Base-by-base conservation (phyloP, 192 early-diverging fungal species). In the Chytriomyces confervae region DNA sequence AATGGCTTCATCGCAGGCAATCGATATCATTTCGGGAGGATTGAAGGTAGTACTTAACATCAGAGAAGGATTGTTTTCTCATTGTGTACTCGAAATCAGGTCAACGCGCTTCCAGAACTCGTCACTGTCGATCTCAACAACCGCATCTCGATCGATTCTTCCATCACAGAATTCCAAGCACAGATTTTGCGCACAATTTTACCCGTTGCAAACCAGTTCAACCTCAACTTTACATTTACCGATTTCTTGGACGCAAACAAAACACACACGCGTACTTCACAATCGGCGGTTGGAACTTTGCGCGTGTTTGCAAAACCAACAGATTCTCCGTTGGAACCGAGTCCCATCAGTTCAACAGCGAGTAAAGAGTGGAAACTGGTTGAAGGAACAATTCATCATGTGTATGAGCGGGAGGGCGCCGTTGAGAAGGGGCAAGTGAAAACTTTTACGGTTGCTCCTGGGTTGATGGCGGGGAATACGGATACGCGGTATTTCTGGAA, bases 11-110 rank as follows among this genome's bases (percentile, higher is more conserved):
- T 71, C 79, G 8, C 86, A 88, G 67, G 86, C 86, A 3, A 76
- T 83, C n/a, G 83, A 84, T 62, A 78, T 88, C 48, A 81, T 88
- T 46, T 23, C 75, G 11, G 86, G 86, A 11, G 86, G 86, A 16
- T 78, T 85, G 45, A 88, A 88, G 74, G 64, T 57, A 20, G 2
- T 27, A 27, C 24, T 27, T 27, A 27, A 27, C 24, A 27, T 27
- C 24, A 27, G 24, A 27, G 24, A 27, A 27, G 24, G 24, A 0
- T 27, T 57, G 13, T 57, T 57, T 57, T 57, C 13, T 57, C 0
- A 57, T 57, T 57, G 1, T 2, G 53, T 0, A 57, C 20, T 13
- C 20, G 85, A 29, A 79, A 85, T 45, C 82, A 86, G 78, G 79
- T 83, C 45, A 86, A 86, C 61, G 82, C 83, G 7, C 81, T 86